phyloP scores from a whole-genome alignment of 768 basidiomycete species.

The Hirschioporus abietinus region DNA sequence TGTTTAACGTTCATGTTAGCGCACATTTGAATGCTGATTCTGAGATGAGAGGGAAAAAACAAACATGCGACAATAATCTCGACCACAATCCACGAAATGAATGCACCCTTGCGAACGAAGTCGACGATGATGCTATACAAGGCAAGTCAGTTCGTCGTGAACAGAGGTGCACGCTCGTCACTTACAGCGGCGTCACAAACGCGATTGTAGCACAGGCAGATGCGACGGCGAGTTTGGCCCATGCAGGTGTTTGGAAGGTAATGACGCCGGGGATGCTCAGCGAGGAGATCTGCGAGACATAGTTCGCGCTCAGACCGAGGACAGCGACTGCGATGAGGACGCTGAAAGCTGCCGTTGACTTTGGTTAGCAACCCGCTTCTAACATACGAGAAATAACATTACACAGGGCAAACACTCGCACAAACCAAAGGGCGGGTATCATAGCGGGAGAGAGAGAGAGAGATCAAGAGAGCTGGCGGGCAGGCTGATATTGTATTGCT shows the following conservation, averaged over 20 bases:
- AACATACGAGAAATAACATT: not conserved
- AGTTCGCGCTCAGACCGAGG: not conserved
- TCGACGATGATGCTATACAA: constrained; percentile 21
- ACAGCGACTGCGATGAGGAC: not conserved
- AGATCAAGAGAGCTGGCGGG: too few relatives aligned
- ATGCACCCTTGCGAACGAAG: constrained; percentile 19
- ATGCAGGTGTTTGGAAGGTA: not conserved
- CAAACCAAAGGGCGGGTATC: not conserved
- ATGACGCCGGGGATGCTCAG: not conserved
- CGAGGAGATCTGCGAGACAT: not conserved
- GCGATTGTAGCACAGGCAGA: not conserved
- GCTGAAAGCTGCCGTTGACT: not conserved
- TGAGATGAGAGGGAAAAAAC: not conserved
- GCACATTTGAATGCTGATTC: too few relatives aligned
- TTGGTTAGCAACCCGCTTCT: not conserved
- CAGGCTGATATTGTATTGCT: too few relatives aligned
- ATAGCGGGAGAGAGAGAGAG: not conserved
- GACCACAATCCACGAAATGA: constrained; percentile 24
- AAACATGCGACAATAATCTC: constrained; percentile 16
- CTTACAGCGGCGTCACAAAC: not conserved
- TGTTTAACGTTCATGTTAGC: too few relatives aligned
- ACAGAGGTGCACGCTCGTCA: not conserved
- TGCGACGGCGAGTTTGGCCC: not conserved
- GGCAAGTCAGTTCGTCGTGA: not conserved
- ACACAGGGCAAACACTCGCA: not conserved